phyloP scores from a whole-genome alignment of 129 eudicot species.

The Sambucus nigra region DNA sequence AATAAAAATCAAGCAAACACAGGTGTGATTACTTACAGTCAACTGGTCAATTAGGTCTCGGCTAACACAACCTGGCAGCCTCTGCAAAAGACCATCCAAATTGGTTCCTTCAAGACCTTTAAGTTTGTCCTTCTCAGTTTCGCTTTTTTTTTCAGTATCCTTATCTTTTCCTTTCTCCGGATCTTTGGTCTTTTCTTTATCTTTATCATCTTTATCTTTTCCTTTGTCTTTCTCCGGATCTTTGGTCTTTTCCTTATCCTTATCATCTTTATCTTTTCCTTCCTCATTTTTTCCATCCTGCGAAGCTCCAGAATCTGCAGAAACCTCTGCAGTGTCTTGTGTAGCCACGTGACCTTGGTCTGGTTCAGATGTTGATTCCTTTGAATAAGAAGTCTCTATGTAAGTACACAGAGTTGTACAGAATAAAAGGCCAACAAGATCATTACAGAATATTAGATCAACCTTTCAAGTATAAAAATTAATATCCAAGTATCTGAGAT shows the following conservation, averaged over 20 bases:
- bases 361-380: conserved; percentile 57
- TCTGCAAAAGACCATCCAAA: conserved; percentile 76
- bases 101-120: conserved; percentile 93
- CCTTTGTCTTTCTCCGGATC: conserved; percentile 65
- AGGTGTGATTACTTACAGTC: conserved; percentile 37
- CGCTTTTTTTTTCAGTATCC: conserved; percentile 54
- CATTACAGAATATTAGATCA: neutral
- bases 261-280: conserved; percentile 66
- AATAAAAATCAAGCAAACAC: neutral
- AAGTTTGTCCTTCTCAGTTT: conserved; percentile 71
- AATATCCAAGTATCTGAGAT: neutral
- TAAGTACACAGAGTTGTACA: conserved; percentile 1
- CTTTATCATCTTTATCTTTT: conserved; percentile 68
- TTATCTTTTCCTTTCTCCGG: conserved; percentile 71
- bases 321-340: conserved; percentile 45
- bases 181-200: conserved; percentile 50
- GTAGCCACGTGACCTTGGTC: conserved; percentile 46
- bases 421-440: neutral
- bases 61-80: conserved; percentile 95
- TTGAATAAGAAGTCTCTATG: conserved; percentile 4
- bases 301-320: conserved; percentile 42
- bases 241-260: conserved; percentile 46
- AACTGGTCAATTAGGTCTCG: conserved; percentile 94
- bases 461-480: neutral
- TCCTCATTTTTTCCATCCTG: conserved; percentile 50